Evolutionary conservation across 768 basidiomycete genomes (phyloP), one percentile per base, ranked within the genome.

Genomic region (Holtermannia corniformis): DNA sequence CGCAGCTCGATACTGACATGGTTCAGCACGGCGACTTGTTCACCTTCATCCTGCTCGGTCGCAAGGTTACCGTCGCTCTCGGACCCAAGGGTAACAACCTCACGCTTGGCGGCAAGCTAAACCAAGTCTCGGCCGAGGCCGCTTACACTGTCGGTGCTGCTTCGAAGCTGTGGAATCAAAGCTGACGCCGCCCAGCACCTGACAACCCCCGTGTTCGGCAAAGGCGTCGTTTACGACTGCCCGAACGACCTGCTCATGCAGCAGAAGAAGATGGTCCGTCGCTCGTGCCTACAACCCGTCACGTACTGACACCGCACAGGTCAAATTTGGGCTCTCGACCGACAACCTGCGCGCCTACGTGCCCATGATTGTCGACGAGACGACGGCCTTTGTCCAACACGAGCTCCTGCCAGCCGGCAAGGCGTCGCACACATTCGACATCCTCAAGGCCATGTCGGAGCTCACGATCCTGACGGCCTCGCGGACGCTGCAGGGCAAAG

Each of bases 181-280:
- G 13, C 25, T 16, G 21, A 14, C 13, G 40, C 24, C 21, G 4
- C 4, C 13, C 60, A 93, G 90, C 85, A 87, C 67, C 75, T 92
- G 43, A 93, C 91, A 0, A 92, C 86, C 0, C 93, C 93, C 3
- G 83, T 97, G 12, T 99, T 99, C 65, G 95, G 95, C 43, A 90
- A 89, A 67, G 92, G 88, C 44, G 95, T 99, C 44, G 92, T 96
- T 11, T 99, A 97, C 70, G 95, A 97, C 63, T 83, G 87, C 47
- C 93, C 95, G 26, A 97, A 97, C 72, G 87, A 92, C 44, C 75
- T 86, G 43, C 83, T 99, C 73, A 97, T 99, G 92, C 91, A 99
- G 65, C 95, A 99, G 72, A 99, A 99, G 79, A 86, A 85, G 70
- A 96, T 96, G 67, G 85, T 62, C 32, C 60, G 68, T 59, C 21